Base-by-base conservation (phyloP, 1,284 basidiomycete genomes). In the Fereydounia khargensis region DNA sequence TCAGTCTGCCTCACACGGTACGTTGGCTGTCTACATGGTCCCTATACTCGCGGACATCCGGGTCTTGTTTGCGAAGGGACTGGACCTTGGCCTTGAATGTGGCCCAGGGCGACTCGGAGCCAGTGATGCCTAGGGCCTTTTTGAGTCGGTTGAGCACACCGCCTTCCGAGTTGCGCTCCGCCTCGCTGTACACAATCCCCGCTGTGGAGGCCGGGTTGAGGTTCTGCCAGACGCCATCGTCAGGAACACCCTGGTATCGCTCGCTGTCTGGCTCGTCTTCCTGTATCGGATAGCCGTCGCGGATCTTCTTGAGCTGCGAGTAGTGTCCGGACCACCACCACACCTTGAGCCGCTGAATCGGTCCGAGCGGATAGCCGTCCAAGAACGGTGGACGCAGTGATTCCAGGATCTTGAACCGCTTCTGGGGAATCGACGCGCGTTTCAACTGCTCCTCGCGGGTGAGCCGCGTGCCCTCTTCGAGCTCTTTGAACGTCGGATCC, bases 351-450 rank as follows among this genome's bases (percentile, higher is more conserved):
- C 67, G 62, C 35, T 70, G 67, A 45, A 59, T 47, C 1, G 68
- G 70, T 1, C 60, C 53, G 7, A 62, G 44, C 1, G 70, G 70
- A 30, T 71, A 67, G 6, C 72, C 72, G 25, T 74, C 72, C 30
- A 74, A 42, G 45, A 73, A 74, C 1, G 72, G 72, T 10, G 72
- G 72, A 27, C 72, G 62, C 1, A 74, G 53, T 27, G 68, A 69
- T 18, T 68, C 56, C 30, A 70, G 40, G n/a, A 72, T 39, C 42
- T 59, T 56, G 39, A 59, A 33, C n/a, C 46, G 35, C 41, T 54
- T 61, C 35, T 48, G 55, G 9, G 42, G 53, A 23, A 54, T 58
- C 16, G 52, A 54, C 5, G 55, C 32, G 2, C 53, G 39, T 30
- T 42, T 44, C 31, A 57, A 24, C 14, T 39, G 36, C 23, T 44